Percentiles rank a stretch among this genome's conserved stretches.
Evolutionary conservation across 495 filamentous ascomycete species (phyloP).

Genomic region (Pyrenula massariospora): DNA sequence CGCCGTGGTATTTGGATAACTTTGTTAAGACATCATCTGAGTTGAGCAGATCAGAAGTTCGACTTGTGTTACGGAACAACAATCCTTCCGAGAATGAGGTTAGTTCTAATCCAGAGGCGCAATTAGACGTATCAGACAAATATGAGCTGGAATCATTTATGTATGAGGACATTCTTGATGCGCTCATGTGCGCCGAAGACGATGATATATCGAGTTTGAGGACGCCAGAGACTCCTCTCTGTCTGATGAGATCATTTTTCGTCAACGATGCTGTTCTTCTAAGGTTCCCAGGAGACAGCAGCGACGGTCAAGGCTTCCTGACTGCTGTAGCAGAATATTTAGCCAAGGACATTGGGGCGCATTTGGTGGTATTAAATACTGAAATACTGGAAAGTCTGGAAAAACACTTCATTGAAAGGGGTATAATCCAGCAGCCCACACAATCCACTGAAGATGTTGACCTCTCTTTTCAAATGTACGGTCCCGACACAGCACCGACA

Average conservation of each 20-base stretch:
- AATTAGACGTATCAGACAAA: too few species aligned
- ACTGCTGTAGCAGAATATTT: not conserved
- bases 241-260: too few species aligned
- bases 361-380: not conserved
- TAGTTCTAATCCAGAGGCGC: too few species aligned
- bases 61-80: too few species aligned
- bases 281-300: not conserved
- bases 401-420: not conserved
- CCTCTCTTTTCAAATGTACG: too few species aligned
- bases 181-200: not conserved
- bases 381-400: not conserved
- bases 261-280: not conserved
- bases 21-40: too few species aligned
- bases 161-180: not conserved
- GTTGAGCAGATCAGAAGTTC: too few species aligned
- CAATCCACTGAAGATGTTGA: too few species aligned
- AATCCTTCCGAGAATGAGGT: too few species aligned
- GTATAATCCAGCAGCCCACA: too few species aligned
- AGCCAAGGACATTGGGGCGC: not conserved
- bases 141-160: not conserved
- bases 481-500: too few species aligned
- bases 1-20: too few species aligned
- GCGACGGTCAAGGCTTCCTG: not conserved
- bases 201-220: not conserved
- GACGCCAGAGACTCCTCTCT: not conserved